phyloP scores from a whole-genome alignment of 257 asterid genomes.

The Solanum chmielewskii region DNA sequence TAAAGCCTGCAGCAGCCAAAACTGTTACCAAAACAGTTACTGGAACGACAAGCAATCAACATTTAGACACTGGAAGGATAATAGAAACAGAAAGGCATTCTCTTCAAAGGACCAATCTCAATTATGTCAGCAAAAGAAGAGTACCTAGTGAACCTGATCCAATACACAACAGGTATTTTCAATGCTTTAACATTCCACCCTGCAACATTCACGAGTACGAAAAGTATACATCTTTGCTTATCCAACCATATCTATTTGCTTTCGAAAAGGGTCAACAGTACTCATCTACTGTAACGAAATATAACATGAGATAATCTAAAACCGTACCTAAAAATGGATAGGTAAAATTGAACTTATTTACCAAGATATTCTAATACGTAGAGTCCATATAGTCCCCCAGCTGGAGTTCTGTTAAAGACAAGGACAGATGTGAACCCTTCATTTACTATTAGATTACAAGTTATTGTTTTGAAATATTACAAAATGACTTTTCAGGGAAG shows the following conservation, averaged over 20 bases:
- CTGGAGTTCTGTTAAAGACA: background rate
- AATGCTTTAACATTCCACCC: background rate
- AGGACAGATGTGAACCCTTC: background rate
- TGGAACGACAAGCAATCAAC: conserved; percentile 11
- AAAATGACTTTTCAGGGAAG: conserved; percentile 21
- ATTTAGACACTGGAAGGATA: background rate
- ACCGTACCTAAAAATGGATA: background rate
- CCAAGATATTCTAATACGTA: background rate
- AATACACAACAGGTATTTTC: conserved; percentile 67
- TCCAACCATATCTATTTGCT: background rate
- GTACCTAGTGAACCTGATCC: conserved; percentile 89
- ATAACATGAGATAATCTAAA: background rate
- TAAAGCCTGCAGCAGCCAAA: conserved; percentile 2
- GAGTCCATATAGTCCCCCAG: background rate
- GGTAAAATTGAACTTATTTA: background rate
- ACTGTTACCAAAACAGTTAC: background rate
- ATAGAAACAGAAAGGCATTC: conserved; percentile 9
- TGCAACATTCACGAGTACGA: background rate
- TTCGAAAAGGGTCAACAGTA: background rate
- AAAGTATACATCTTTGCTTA: background rate
- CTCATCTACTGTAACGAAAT: background rate
- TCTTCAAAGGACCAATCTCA: conserved; percentile 18
- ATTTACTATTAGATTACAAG: background rate
- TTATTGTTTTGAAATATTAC: background rate
- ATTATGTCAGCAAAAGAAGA: conserved; percentile 59